Conservation (phyloP, 495 filamentous ascomycete species). For the Cudoniella acicularis region DNA sequence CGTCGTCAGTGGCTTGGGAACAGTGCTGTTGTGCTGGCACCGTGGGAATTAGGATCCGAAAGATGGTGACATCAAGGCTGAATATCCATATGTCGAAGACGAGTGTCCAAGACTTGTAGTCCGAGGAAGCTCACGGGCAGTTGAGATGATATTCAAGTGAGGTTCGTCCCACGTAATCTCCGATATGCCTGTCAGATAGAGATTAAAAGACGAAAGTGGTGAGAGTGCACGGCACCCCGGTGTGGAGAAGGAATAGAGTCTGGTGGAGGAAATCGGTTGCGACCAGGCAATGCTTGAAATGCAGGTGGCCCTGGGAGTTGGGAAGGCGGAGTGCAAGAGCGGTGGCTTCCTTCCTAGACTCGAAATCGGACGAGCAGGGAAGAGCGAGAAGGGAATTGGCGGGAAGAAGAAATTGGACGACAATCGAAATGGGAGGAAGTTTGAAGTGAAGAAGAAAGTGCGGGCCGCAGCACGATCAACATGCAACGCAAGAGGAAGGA, state of each 20-base stretch:
- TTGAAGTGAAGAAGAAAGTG: background rate
- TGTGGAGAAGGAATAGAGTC: background rate
- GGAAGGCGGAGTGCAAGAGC: background rate
- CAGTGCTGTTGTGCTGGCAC: background rate
- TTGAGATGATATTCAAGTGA: background rate
- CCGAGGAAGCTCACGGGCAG: background rate
- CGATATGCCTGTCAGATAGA: background rate
- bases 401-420: conserved; percentile 2
- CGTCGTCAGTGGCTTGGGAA: background rate
- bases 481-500: background rate
- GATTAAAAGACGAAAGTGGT: background rate
- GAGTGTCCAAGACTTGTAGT: background rate
- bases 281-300: no score
- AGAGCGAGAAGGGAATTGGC: background rate
- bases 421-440: background rate
- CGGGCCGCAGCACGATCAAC: background rate
- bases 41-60: background rate
- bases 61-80: background rate
- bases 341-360: background rate
- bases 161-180: background rate
- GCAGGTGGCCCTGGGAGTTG: background rate
- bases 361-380: background rate
- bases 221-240: background rate
- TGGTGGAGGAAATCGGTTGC: background rate
- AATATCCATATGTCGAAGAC: background rate